Evolutionary conservation across 352 stramenopile species (phyloP), one percentile per base, ranked within the genome.

Genomic region (Pythium phragmitis): DNA sequence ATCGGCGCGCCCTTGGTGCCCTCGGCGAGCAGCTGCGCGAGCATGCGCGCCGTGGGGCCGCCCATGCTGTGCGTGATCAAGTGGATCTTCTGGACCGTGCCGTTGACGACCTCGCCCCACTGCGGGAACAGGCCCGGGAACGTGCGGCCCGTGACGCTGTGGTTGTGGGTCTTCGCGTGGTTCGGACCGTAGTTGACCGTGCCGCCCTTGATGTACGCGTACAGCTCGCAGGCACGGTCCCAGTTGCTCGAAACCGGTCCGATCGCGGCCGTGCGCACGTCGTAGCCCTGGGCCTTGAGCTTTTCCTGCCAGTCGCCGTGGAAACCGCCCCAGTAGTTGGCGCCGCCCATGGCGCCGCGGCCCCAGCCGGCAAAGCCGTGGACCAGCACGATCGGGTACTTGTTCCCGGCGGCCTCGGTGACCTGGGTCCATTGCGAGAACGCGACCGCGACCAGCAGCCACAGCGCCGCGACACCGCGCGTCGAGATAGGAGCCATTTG

Each of bases 211-310:
- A 85, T 79, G 50, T 77, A 69, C 45, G 76, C 73, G 68, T 75
- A 85, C 1, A 85, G 57, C 60, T 85, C 76, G 42, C 70, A 81
- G 23, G 73, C 75, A 17, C 75, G 75, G 49, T 84, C 75, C 72
- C 75, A 83, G 60, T 80, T 75, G 36, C 67, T 77, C 19, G 67
- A 69, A 46, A 83, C 62, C 16, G 72, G 72, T 19, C 72, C 67
- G 14, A 80, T 53, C 13, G 36, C 48, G 0, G 75, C 72, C 37
- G 64, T 76, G 48, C 55, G 51, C 36, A 78, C 70, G 41, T 75
- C 53, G 43, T 70, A 76, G 42, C 72, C 72, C 19, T 77, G 36
- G 1, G 59, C 34, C 41, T 72, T 67, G 39, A 76, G 65, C 11
- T 70, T 13, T 43, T 69, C 52, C 45, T 76, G 49, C 52, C 50